Evolutionary conservation across 2,329 filamentous ascomycete genomes (phyloP), one percentile per base, ranked within the genome.

Genomic region (Pseudogymnoascus verrucosus): DNA sequence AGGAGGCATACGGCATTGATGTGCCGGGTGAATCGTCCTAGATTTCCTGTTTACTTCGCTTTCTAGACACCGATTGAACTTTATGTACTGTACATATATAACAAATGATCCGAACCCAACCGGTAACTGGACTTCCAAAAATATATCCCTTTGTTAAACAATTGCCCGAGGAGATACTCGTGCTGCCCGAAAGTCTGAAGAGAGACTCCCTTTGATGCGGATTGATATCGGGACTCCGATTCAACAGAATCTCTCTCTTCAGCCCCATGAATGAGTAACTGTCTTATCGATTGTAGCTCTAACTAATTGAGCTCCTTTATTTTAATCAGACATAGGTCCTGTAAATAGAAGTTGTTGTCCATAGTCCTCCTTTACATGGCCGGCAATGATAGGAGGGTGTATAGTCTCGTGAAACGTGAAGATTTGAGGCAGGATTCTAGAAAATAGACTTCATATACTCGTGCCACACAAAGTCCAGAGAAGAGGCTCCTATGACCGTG

Each of bases 1-100:
- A 88, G 78, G 83, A 86, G 74, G 84, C 82, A 69, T 90, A 90
- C 71, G 87, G 87, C 63, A 83, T 89, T 68, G 87, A 90, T 68
- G 84, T 90, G 14, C 71, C 72, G 23, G 68, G 67, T 14, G 71
- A 67, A 2, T 39, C 59, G 23, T 42, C 37, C 59, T 61, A 61
- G 37, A 61, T 40, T 61, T 40, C 23, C 34, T 42, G 34, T 42
- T 61, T 61, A 4, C 19, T 16, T 26, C n/a, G 8, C 16, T 42
- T 31, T 42, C 59, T 40, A 61, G 59, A 61, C 36, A 16, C 59
- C n/a, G 51, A 34, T 57, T 57, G 26, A n/a, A 57, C 28, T 40
- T 47, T 61, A 39, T 42, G 59, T 42, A 61, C 34, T 61, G 59
- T 61, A 61, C 37, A 61, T 61, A 61, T 57, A 57, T 57, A 57